Conservation (phyloP, 768 basidiomycete genomes). For the Trametes coccinea region DNA sequence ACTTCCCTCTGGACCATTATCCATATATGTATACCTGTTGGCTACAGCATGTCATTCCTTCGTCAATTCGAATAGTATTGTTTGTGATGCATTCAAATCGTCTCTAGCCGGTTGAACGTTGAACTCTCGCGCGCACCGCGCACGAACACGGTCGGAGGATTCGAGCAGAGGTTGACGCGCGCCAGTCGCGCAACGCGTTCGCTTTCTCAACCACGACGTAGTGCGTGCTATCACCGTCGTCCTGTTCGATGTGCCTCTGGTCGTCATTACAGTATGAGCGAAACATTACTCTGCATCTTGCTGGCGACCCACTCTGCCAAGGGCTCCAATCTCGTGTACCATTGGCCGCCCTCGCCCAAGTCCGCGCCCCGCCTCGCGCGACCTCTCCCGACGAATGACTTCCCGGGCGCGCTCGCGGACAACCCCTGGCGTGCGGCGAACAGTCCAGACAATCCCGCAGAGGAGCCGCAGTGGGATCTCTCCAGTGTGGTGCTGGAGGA, state of each 20-base stretch:
- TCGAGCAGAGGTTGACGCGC: too few species aligned
- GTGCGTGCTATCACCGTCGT: too few species aligned
- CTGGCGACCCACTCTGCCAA: conserved; percentile 85
- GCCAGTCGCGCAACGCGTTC: too few species aligned
- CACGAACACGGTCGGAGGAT: too few species aligned
- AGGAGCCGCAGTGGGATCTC: conserved; percentile 24
- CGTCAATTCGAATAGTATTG: too few species aligned
- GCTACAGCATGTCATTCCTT: too few species aligned
- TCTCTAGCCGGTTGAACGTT: too few species aligned
- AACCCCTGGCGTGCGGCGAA: conserved; percentile 74
- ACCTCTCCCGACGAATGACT: conserved; percentile 52
- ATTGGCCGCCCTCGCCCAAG: conserved; percentile 79
- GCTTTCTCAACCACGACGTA: too few species aligned
- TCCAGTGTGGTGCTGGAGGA: conserved; percentile 23
- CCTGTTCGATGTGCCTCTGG: neutral
- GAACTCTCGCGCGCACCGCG: too few species aligned
- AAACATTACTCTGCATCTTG: conserved; percentile 76
- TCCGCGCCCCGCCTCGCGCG: conserved; percentile 70
- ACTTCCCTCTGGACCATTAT: too few species aligned
- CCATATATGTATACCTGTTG: too few species aligned
- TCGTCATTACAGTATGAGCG: conserved; percentile 51
- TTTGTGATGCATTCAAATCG: too few species aligned
- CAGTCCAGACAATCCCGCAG: conserved; percentile 39
- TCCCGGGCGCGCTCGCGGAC: conserved; percentile 56
- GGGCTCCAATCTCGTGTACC: conserved; percentile 74